phyloP scores from a whole-genome alignment of 129 eudicot species.

The Escallonia herrerae region DNA sequence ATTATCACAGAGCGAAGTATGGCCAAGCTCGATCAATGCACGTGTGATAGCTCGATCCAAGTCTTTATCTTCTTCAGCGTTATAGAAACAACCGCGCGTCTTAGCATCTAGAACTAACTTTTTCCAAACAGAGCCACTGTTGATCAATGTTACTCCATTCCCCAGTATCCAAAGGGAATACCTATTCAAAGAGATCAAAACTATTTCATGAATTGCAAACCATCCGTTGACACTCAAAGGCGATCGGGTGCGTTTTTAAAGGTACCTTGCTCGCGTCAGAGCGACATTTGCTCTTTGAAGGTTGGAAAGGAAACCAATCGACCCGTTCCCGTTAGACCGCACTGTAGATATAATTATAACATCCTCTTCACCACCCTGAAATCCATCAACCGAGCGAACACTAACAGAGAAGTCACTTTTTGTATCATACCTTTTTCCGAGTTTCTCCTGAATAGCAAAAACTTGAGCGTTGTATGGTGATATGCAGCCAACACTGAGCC shows the following conservation, averaged over 20 bases:
- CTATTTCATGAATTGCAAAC: not conserved
- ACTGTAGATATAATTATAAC: conserved; percentile 36
- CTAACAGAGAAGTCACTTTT: conserved; percentile 10
- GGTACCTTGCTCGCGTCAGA: conserved; percentile 42
- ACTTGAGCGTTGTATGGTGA: conserved; percentile 46
- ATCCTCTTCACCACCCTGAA: conserved; percentile 56
- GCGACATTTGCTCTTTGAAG: conserved; percentile 44
- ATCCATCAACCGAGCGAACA: conserved; percentile 33
- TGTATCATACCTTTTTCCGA: conserved; percentile 14
- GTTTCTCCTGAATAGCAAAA: conserved; percentile 18
- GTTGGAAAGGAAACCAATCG: conserved; percentile 35
- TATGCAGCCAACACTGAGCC: conserved; percentile 56
- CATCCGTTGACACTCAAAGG: not conserved
- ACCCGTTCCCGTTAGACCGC: conserved; percentile 10
- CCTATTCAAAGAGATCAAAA: conserved; percentile 14
- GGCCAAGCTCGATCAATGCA: conserved; percentile 18
- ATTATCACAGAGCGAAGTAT: conserved; percentile 6
- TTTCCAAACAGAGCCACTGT: conserved; percentile 33
- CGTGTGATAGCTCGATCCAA: conserved; percentile 14
- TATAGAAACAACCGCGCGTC: conserved; percentile 20
- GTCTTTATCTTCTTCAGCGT: conserved; percentile 23
- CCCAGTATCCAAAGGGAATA: conserved; percentile 58
- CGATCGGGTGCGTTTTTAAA: not conserved
- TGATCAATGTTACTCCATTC: conserved; percentile 20
- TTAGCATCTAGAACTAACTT: conserved; percentile 26